phyloP scores from a whole-genome alignment of 495 filamentous ascomycete species.

The Saxophila tyrrhenica region DNA sequence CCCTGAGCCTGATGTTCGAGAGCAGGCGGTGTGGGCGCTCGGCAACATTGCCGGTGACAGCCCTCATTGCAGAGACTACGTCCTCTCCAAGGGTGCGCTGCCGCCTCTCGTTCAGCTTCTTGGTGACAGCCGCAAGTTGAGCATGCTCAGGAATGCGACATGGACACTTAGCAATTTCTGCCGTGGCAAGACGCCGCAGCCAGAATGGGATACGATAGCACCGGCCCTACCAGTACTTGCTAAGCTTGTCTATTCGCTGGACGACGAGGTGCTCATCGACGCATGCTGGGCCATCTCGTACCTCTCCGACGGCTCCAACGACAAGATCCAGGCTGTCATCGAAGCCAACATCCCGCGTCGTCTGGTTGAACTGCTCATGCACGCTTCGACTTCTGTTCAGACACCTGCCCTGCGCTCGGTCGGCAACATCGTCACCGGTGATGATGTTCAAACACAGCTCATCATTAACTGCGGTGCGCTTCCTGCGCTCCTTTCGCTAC shows the following conservation, averaged over 20 bases:
- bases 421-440: constrained; percentile 97
- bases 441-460: constrained; percentile 97
- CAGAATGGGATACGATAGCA: constrained; percentile 92
- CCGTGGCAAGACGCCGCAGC: constrained; percentile 98
- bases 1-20: constrained; percentile 94
- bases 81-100: constrained; percentile 78
- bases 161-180: constrained; percentile 99
- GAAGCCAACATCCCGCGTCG: constrained; percentile 96
- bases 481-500: constrained; percentile 77
- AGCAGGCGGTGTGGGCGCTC: constrained; percentile 97
- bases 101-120: constrained; percentile 78
- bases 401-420: constrained; percentile 95
- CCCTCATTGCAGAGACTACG: constrained; percentile 91
- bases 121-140: constrained; percentile 95
- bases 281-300: constrained; percentile 99
- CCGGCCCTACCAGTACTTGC: constrained; percentile 93
- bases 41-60: constrained; percentile 99
- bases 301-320: constrained; percentile 95
- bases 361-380: constrained; percentile 94
- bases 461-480: constrained; percentile 98
- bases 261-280: constrained; percentile 97
- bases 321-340: constrained; percentile 99
- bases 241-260: constrained; percentile 95
- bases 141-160: constrained; percentile 97
- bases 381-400: constrained; percentile 97